phyloP scores from a whole-genome alignment of 768 basidiomycete genomes.

The Russula lepida region DNA sequence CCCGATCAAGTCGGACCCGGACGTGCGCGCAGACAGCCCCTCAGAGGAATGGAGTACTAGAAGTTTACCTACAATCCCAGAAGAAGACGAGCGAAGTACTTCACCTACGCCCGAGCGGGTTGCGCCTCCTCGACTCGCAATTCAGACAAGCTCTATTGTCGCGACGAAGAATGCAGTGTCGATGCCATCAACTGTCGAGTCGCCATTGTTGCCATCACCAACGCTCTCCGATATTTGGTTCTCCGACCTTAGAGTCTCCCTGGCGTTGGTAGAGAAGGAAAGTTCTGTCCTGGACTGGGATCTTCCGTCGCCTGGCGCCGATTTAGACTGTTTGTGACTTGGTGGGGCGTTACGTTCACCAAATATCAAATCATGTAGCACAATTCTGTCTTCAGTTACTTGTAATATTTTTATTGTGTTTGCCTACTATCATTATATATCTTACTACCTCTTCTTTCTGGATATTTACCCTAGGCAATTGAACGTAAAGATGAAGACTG shows the following conservation, averaged over 20 bases:
- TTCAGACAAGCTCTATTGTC: neutral
- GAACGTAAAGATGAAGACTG: neutral
- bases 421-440: slow-evolving; percentile 17
- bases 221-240: slow-evolving; percentile 20
- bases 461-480: neutral
- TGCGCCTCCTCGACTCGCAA: neutral
- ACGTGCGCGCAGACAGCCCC: neutral
- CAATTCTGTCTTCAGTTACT: neutral
- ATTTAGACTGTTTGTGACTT: slow-evolving; percentile 2
- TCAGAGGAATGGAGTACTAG: neutral
- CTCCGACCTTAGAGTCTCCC: slow-evolving; percentile 1
- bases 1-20: neutral
- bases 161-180: neutral
- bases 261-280: slow-evolving; percentile 2
- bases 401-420: slow-evolving; percentile 12
- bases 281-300: slow-evolving; percentile 13
- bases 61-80: slow-evolving; percentile 2
- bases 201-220: slow-evolving; percentile 9
- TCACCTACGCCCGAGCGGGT: neutral
- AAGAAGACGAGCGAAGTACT: slow-evolving; percentile 7
- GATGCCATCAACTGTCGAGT: neutral
- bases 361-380: neutral
- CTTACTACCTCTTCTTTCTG: neutral
- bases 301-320: slow-evolving; percentile 12
- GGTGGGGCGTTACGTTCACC: neutral